Base-by-base conservation (phyloP, 2,329 filamentous ascomycete genomes). In the Botryotinia globosa region DNA sequence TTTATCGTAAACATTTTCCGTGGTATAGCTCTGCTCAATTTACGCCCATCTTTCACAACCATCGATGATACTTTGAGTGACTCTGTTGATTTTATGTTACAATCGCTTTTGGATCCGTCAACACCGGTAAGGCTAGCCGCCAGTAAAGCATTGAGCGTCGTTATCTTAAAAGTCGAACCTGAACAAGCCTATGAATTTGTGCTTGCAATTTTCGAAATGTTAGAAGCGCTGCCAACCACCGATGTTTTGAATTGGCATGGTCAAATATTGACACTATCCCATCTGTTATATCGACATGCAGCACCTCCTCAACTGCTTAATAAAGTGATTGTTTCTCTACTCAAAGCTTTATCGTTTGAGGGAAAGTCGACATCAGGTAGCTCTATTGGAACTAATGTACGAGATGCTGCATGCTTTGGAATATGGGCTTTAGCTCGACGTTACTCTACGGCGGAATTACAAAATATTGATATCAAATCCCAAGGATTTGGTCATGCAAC, bases 391-490 rank as follows among this genome's bases (percentile, higher is more conserved):
- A 91, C 93, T 1, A 97, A 97, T 77, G 94, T 99, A 25, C 89
- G 96, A 64, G 96, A 99, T 83, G 95, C 96, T 20, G 94, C 96
- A 4, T 98, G 94, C 80, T 99, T 98, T 80, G 96, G 96, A 10
- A 91, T 98, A 37, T 99, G 96, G 96, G 92, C 94, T 1, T 82
- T 98, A 12, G 93, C 95, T 34, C 88, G 96, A 72, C 91, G 95
- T 71, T 99, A 98, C 78, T 90, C 89, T 1, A 97, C 94, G 0
- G 80, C 84, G 0, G 95, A 98, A 81, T 85, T 98, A 10, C 85
- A 91, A 18, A 84, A 85, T 0, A 87, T 97, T 1, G 32, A 48
- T 8, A 56, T 34, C 7, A 32, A 32, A 44, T n/a, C 44, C 87
- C 87, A 22, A 44, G 66, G 56, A 4, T 58, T 61, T 20, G 10